Base-by-base conservation (phyloP, 1,284 basidiomycete species). In the Moniliophthora roreri region DNA sequence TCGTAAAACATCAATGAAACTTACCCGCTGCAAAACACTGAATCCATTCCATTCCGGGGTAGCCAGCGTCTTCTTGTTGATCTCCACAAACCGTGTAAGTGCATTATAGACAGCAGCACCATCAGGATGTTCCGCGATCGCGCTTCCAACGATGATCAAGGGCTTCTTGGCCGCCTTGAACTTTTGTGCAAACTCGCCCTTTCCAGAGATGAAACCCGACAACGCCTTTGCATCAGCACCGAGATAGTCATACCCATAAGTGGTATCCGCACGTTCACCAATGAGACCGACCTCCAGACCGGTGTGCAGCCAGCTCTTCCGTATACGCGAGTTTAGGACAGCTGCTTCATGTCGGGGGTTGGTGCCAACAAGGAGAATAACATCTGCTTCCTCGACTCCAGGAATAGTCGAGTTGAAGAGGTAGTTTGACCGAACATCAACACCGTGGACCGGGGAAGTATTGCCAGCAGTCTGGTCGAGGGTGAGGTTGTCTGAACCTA, bases 311-410 rank as follows among this genome's bases (percentile, higher is more conserved):
- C 93, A 99, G 61, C 86, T 89, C 80, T 95, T 96, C 66, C 96
- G 86, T 66, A 99, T 93, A 61, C 96, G 91, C 10, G 95, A 95
- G 81, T 99, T 99, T 66, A 99, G 80, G 55, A 98, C 95, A 32
- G 97, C 91, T 7, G 95, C 97, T 74, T 99, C 97, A 69, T 98
- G 95, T 45, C 97, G 84, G 11, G 96, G 96, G 76, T 99, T 98
- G 52, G 95, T 98, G 60, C 96, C 96, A 63, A 99, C 86, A 35
- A 99, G 85, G 16, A 99, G 84, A 60, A 99, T 91, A 34, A 78
- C 92, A 66, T 99, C 97, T 26, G 96, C 95, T 56, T 90, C 81
- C 66, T 97, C 96, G 41, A 96, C 81, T 42, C 92, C 91, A 38
- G 93, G 86, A 59, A 99, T 95, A 36, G 89, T 93, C n/a, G 89